A percentile compares a stretch with the other conserved stretches of the same genome.
phyloP scores from a whole-genome alignment of 2,329 filamentous ascomycete species.

The Microcyclosporella mali region DNA sequence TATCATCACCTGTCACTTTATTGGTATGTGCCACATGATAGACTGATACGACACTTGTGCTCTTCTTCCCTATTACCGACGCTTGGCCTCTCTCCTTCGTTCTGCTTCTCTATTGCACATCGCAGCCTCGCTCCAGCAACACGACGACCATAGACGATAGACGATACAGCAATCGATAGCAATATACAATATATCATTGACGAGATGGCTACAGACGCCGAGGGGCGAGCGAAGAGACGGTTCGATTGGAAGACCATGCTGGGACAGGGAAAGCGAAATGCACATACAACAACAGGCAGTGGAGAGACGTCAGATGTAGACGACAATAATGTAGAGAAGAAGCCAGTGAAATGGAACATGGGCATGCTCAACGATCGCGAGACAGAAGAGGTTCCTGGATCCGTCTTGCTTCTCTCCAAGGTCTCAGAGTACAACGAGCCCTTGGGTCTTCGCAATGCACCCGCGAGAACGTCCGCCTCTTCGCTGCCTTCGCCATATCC shows the following conservation, averaged over 20 bases:
- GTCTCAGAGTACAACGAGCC: slow-evolving; percentile 55
- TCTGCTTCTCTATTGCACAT: too few relatives aligned
- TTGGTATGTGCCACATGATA: too few relatives aligned
- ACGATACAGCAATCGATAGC: too few relatives aligned
- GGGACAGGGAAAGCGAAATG: slow-evolving; percentile 11
- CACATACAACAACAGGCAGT: slow-evolving; percentile 11
- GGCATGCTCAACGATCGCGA: slow-evolving; percentile 76
- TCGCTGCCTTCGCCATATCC: slow-evolving; percentile 44
- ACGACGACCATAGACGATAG: too few relatives aligned
- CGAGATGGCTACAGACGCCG: neutral
- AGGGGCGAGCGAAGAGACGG: slow-evolving; percentile 15
- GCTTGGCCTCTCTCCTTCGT: too few relatives aligned
- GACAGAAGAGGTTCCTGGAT: slow-evolving; percentile 78
- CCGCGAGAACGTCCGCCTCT: slow-evolving; percentile 53
- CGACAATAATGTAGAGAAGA: slow-evolving; percentile 5
- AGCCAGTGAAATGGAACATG: slow-evolving; percentile 49
- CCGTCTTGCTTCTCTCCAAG: slow-evolving; percentile 54
- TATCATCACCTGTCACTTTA: too few relatives aligned
- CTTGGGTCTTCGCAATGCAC: slow-evolving; percentile 56
- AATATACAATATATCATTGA: too few relatives aligned
- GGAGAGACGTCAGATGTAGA: neutral
- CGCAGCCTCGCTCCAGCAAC: too few relatives aligned
- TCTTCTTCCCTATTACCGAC: too few relatives aligned
- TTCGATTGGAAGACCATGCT: slow-evolving; percentile 22
- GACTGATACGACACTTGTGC: too few relatives aligned